These are phyloP conservation scores for Haplographium delicatum DNA, from an alignment of 495 filamentous ascomycete species.

Conservation along the genomic window DNA sequence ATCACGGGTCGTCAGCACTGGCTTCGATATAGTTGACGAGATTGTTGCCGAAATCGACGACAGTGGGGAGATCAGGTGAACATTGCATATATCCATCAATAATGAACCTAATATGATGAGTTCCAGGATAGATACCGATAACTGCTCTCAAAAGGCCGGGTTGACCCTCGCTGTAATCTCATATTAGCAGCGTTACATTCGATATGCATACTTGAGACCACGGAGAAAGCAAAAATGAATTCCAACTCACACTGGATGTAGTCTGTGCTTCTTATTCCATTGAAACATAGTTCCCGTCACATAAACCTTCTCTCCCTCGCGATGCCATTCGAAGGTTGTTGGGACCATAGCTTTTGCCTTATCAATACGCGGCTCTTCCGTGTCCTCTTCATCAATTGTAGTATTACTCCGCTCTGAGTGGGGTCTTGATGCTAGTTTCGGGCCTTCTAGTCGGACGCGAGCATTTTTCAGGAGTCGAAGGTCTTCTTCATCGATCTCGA, in stretches of 20 bases:
- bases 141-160: conserved; percentile 62
- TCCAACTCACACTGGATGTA: conserved; percentile 82
- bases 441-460: too few species aligned
- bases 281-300: conserved; percentile 94
- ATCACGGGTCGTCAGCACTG: conserved; percentile 62
- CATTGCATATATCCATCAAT: conserved; percentile 90
- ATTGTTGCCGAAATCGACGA: conserved; percentile 94
- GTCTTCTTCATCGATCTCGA: too few species aligned
- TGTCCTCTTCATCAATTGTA: conserved; percentile 68
- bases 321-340: conserved; percentile 76
- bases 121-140: conserved; percentile 80
- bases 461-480: too few species aligned
- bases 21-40: conserved; percentile 97
- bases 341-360: conserved; percentile 63
- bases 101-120: conserved; percentile 94
- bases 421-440: too few species aligned
- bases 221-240: too few species aligned
- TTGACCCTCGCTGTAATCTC: conserved; percentile 40
- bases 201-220: too few species aligned
- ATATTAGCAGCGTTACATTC: too few species aligned
- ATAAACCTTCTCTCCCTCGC: conserved; percentile 76
- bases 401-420: conserved; percentile 61
- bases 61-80: conserved; percentile 80
- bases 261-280: conserved; percentile 86
- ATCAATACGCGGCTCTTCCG: conserved; percentile 67